Evolutionary conservation across 495 filamentous ascomycete species (phyloP).

Genomic region (Aspergillus saccharolyticus): DNA sequence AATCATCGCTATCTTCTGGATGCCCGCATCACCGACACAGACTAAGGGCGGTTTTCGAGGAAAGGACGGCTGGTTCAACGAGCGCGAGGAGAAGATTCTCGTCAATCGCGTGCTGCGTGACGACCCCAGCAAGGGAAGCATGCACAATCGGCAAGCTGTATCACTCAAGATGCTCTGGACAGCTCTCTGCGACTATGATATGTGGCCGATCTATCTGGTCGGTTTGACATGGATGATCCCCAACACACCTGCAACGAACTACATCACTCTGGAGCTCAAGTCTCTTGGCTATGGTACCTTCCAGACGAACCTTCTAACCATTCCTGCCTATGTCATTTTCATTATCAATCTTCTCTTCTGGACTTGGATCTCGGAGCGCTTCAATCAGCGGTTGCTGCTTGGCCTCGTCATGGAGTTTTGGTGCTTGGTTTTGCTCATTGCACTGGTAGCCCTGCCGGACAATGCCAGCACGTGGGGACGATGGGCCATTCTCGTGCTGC

Average conservation of each 20-base stretch:
- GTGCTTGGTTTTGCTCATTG: slow-evolving; percentile 51
- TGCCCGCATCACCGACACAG: slow-evolving; percentile 69
- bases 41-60: slow-evolving; percentile 64
- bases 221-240: slow-evolving; percentile 57
- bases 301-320: slow-evolving; percentile 62
- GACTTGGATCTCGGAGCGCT: slow-evolving; percentile 50
- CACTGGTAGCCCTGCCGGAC: slow-evolving; percentile 38
- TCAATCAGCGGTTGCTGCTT: slow-evolving; percentile 50
- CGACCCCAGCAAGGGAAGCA: slow-evolving; percentile 61
- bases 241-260: slow-evolving; percentile 44
- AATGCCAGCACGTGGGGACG: slow-evolving; percentile 45
- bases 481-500: slow-evolving; percentile 46
- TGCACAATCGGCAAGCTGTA: slow-evolving; percentile 59
- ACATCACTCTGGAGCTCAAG: slow-evolving; percentile 59
- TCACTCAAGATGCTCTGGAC: slow-evolving; percentile 52
- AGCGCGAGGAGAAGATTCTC: slow-evolving; percentile 62
- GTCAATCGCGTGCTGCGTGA: slow-evolving; percentile 72
- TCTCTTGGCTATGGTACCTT: slow-evolving; percentile 62
- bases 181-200: slow-evolving; percentile 59
- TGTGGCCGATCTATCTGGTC: slow-evolving; percentile 67
- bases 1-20: slow-evolving; percentile 57
- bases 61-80: slow-evolving; percentile 68
- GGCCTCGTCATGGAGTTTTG: slow-evolving; percentile 49
- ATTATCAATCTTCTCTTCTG: slow-evolving; percentile 41
- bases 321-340: slow-evolving; percentile 53